Percentiles rank a stretch among this genome's conserved stretches.
Conservation (phyloP, 2,329 filamentous ascomycete species). For the Dactylellina leptospora region DNA sequence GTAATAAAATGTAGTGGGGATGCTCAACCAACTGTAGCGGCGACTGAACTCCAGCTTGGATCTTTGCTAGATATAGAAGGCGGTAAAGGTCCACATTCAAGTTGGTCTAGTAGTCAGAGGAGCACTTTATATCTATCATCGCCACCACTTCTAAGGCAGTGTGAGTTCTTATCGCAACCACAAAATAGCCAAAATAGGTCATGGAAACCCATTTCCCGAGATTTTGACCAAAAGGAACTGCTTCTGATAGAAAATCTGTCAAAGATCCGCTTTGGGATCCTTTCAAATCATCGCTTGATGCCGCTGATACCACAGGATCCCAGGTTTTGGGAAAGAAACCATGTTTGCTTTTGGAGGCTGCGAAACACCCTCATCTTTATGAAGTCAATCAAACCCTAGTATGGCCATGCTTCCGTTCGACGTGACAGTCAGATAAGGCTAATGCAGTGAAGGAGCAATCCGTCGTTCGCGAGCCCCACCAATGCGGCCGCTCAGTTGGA, state of each 20-base stretch:
- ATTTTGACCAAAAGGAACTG: conserved; percentile 14
- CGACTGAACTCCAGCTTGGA: not conserved
- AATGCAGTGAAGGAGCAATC: conserved; percentile 12
- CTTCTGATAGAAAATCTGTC: not conserved
- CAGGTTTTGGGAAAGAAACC: not conserved
- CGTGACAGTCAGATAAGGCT: conserved; percentile 5
- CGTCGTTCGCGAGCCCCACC: no score
- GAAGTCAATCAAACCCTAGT: conserved; percentile 12
- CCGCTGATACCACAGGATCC: not conserved
- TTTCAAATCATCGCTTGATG: not conserved
- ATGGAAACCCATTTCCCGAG: conserved; percentile 7
- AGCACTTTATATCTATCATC: conserved; percentile 4
- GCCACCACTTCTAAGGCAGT: not conserved
- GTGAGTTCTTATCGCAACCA: not conserved
- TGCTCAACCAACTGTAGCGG: not conserved
- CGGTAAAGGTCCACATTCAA: not conserved
- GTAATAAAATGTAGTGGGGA: conserved; percentile 8
- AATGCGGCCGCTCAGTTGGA: not conserved
- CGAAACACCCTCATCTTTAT: not conserved
- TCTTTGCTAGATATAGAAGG: conserved; percentile 22
- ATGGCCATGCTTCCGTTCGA: conserved; percentile 17
- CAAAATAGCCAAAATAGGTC: conserved; percentile 8
- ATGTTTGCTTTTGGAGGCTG: not conserved
- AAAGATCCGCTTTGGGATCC: conserved; percentile 1
- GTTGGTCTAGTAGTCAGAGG: not conserved